A percentile compares a stretch with the other conserved stretches of the same genome.
Evolutionary conservation across 179 eudicot genomes (phyloP).

Genomic region (Beta lomatogona): DNA sequence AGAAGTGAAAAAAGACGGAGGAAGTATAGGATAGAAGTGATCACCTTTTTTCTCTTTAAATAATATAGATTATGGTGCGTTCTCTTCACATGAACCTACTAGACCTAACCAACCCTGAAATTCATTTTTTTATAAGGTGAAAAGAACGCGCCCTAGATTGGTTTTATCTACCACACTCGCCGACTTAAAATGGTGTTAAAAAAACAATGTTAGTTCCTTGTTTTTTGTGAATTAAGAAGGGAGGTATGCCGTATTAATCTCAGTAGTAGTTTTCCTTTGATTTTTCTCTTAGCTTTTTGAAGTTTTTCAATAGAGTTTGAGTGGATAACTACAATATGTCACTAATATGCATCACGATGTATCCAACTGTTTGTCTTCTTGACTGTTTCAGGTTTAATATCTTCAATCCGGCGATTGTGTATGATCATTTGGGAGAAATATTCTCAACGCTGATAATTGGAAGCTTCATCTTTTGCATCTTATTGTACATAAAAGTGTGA

Average conservation of each 20-base stretch:
- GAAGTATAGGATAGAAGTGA: too few relatives aligned
- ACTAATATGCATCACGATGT: neutral
- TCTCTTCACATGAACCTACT: too few relatives aligned
- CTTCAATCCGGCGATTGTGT: conserved; percentile 81
- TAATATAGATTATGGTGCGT: too few relatives aligned
- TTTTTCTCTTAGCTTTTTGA: neutral
- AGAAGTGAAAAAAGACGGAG: too few relatives aligned
- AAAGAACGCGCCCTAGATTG: too few relatives aligned
- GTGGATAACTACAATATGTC: neutral
- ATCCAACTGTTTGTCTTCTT: conserved; percentile 14
- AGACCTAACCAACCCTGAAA: too few relatives aligned
- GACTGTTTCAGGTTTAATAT: conserved; percentile 64
- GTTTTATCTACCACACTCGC: too few relatives aligned
- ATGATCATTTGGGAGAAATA: conserved; percentile 96
- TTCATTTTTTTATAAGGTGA: too few relatives aligned
- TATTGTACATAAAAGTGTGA: conserved; percentile 84
- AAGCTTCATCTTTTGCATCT: conserved; percentile 82
- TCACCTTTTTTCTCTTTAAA: too few relatives aligned
- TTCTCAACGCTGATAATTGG: conserved; percentile 91
- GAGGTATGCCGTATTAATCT: neutral
- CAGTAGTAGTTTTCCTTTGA: neutral
- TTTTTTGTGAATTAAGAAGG: neutral
- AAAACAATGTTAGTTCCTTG: neutral
- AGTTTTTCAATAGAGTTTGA: neutral
- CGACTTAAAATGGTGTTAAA: neutral